Percentiles rank a stretch among this genome's conserved stretches.
phyloP scores from a whole-genome alignment of 129 eudicot genomes.

The Chrysanthemum seticuspe region DNA sequence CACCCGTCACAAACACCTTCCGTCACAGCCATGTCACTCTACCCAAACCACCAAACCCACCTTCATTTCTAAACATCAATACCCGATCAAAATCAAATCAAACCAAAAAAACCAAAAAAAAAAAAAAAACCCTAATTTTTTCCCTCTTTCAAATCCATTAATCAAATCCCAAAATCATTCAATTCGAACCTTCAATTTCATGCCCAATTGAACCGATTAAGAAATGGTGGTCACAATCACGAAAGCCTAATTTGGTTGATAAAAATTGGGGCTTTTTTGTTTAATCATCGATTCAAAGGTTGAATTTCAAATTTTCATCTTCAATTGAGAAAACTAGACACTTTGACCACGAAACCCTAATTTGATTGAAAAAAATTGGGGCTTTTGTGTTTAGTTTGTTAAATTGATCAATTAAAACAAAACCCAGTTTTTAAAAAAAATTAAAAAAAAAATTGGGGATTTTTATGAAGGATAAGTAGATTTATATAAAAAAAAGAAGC shows the following conservation, averaged over 20 bases:
- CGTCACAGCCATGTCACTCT: background rate
- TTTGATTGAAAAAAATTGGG: too few species aligned
- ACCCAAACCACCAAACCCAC: background rate
- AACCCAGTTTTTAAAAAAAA: too few species aligned
- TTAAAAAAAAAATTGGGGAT: slow-evolving; percentile 22
- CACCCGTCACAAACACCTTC: background rate
- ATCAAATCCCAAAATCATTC: background rate
- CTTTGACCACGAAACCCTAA: too few species aligned
- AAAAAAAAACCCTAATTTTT: background rate
- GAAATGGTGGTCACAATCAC: background rate
- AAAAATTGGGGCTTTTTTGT: background rate
- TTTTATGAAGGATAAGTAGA: background rate
- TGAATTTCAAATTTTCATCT: too few species aligned
- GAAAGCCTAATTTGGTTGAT: background rate
- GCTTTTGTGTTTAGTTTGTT: background rate
- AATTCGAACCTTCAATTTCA: slow-evolving; percentile 5
- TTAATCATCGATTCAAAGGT: background rate
- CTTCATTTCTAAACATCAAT: background rate
- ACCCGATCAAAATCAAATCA: slow-evolving; percentile 16
- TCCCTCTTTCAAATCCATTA: background rate
- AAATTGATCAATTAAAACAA: background rate
- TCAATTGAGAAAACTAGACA: too few species aligned
- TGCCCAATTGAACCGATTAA: slow-evolving; percentile 6
- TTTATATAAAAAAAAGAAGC: background rate
- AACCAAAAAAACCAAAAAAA: background rate